Percentiles rank a stretch among this genome's conserved stretches.
phyloP scores from a whole-genome alignment of 345 rosid genomes.

The Camelina hispida region DNA sequence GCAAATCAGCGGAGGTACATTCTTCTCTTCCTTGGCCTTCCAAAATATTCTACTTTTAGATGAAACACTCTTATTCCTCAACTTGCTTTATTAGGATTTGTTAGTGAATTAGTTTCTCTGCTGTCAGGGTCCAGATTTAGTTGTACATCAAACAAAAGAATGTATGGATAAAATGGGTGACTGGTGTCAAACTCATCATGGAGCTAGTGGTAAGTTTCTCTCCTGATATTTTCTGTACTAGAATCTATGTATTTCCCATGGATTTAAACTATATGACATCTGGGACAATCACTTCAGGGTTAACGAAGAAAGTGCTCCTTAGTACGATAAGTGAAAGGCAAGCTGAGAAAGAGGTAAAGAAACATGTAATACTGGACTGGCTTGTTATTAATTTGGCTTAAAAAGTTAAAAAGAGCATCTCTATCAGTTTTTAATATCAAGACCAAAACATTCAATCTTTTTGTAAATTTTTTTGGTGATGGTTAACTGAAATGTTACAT shows the following conservation, averaged over 20 bases:
- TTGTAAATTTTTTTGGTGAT: not conserved
- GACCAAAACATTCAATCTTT: not conserved
- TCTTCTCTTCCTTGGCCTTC: slow-evolving; percentile 12
- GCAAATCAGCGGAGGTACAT: slow-evolving; percentile 75
- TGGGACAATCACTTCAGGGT: slow-evolving; percentile 52
- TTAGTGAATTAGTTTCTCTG: slow-evolving; percentile 28
- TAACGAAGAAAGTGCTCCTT: slow-evolving; percentile 75
- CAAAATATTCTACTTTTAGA: not conserved
- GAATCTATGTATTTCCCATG: slow-evolving; percentile 2
- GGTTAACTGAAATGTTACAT: not conserved
- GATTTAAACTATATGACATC: slow-evolving; percentile 19
- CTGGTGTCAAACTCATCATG: slow-evolving; percentile 92
- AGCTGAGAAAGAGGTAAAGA: slow-evolving; percentile 80
- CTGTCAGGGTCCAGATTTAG: slow-evolving; percentile 87
- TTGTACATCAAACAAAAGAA: slow-evolving; percentile 78
- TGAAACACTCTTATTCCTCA: not conserved
- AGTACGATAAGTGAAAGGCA: slow-evolving; percentile 74
- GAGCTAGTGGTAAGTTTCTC: slow-evolving; percentile 73
- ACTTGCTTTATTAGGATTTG: not conserved
- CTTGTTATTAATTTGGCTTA: not conserved
- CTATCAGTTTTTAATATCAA: not conserved
- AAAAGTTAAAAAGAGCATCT: not conserved
- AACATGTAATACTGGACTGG: slow-evolving; percentile 5
- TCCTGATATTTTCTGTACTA: not conserved
- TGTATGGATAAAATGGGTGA: slow-evolving; percentile 85